These are phyloP conservation scores for Leavenworthia alabamica DNA, from an alignment of 345 rosid species.

Conservation along the genomic window DNA sequence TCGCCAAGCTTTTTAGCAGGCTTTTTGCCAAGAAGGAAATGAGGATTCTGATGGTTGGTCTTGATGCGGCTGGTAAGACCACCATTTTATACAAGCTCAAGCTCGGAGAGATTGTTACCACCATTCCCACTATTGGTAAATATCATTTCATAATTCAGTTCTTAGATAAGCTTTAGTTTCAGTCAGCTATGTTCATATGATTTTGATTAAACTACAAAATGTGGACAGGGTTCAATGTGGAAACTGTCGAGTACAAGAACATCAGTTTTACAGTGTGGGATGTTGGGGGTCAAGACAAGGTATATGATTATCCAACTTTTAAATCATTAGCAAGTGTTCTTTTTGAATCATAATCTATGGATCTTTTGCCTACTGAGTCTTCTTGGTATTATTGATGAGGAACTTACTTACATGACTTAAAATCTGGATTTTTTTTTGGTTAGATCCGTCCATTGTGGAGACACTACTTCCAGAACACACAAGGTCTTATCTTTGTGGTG, in stretches of 20 bases:
- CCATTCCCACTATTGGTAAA: slow-evolving; percentile 24
- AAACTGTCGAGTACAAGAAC: slow-evolving; percentile 77
- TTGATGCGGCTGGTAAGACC: slow-evolving; percentile 72
- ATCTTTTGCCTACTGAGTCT: background rate
- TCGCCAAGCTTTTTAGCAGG: slow-evolving; percentile 28
- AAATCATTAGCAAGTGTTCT: background rate
- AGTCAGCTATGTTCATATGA: background rate
- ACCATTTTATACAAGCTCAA: slow-evolving; percentile 27
- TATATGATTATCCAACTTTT: background rate
- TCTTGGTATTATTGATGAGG: background rate
- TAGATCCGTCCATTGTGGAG: slow-evolving; percentile 27
- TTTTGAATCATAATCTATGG: too few relatives aligned
- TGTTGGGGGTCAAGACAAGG: slow-evolving; percentile 68
- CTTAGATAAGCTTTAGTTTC: background rate
- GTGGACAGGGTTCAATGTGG: slow-evolving; percentile 43
- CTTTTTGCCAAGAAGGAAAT: slow-evolving; percentile 68
- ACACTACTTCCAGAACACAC: slow-evolving; percentile 70
- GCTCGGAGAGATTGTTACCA: slow-evolving; percentile 14
- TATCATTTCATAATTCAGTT: background rate
- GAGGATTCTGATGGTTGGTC: slow-evolving; percentile 77
- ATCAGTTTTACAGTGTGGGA: slow-evolving; percentile 57
- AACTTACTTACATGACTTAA: background rate
- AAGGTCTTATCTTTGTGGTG: slow-evolving; percentile 71
- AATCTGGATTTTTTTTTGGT: background rate
- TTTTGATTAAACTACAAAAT: too few relatives aligned